Evolutionary conservation across 768 basidiomycete species (phyloP), one percentile per base, ranked within the genome.

Genomic region (Neoboletus subvelutipes): DNA sequence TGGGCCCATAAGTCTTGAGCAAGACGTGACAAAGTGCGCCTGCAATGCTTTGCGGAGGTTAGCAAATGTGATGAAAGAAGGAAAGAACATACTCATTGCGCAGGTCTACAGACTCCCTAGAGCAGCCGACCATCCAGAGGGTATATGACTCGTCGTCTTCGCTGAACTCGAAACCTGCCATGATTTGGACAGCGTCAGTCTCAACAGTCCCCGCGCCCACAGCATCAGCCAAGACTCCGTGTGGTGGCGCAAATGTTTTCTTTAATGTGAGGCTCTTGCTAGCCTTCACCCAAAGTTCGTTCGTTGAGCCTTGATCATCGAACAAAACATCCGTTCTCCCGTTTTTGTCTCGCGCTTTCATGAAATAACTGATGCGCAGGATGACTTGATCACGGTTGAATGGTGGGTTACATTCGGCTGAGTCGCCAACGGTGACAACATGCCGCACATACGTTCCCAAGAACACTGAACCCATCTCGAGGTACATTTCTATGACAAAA

Each of bases 381-480:
- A 61, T 39, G 31, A 62, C 11, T 45, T 49, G 37, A 3, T 34
- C 50, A 4, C n/a, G 42, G 15, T 15, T 36, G 39, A 57, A 39
- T 6, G 45, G 34, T 20, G 31, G 49, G 12, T 15, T 4, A n/a
- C 11, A 3, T 2, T 22, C 39, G 12, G 33, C 12, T 12, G 11
- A 11, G 11, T 31, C 11, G 31, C 11, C 31, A 15, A 5, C 1
- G 39, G n/a, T 10, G 37, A 62, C 42, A 5, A 50, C 22, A 22
- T 63, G 26, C n/a, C 7, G 48, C 34, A 62, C 55, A 24, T 50
- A 50, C 11, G 28, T 50, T 17, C 60, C 60, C n/a, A 62, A 45
- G 34, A 50, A 63, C 17, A 42, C 17, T 3, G 55, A 53, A 29
- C 56, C 61, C 60, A 63, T 50, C 11, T 46, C 45, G 24, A 13